Evolutionary conservation across 2,329 filamentous ascomycete species (phyloP).

Genomic region (Colletotrichum orbiculare): DNA sequence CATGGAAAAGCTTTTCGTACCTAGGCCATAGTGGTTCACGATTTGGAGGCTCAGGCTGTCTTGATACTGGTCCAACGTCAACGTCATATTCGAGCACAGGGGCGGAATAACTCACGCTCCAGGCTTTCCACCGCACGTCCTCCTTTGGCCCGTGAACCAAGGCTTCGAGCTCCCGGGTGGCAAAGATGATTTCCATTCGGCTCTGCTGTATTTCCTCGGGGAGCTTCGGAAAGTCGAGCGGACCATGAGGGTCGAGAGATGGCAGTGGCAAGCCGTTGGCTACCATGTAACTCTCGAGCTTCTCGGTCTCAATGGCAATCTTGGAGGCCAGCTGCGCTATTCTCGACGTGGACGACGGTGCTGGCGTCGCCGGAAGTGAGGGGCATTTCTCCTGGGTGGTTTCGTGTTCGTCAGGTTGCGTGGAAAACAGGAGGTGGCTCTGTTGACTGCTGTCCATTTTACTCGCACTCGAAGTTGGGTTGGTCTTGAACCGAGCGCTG

Average conservation of each 20-base stretch:
- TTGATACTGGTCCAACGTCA: conserved; percentile 53
- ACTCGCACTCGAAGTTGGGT: conserved; percentile 34
- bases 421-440: conserved; percentile 45
- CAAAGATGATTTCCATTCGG: conserved; percentile 59
- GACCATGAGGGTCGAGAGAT: conserved; percentile 57
- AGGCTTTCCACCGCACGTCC: conserved; percentile 62
- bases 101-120: conserved; percentile 55
- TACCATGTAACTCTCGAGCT: conserved; percentile 59
- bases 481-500: conserved; percentile 48
- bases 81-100: neutral
- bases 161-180: conserved; percentile 59
- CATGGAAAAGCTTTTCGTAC: conserved; percentile 44
- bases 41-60: conserved; percentile 62
- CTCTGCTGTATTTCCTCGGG: conserved; percentile 57
- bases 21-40: conserved; percentile 62
- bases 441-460: conserved; percentile 47
- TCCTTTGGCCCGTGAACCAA: conserved; percentile 63
- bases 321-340: conserved; percentile 59
- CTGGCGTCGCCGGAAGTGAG: neutral
- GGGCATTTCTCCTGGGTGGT: neutral
- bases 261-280: conserved; percentile 54
- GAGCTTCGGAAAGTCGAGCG: conserved; percentile 58
- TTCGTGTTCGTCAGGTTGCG: conserved; percentile 4
- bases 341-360: conserved; percentile 43
- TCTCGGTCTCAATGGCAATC: conserved; percentile 61